phyloP scores from a whole-genome alignment of 2,329 filamentous ascomycete species.

The Lasiodiplodia hormozganensis region DNA sequence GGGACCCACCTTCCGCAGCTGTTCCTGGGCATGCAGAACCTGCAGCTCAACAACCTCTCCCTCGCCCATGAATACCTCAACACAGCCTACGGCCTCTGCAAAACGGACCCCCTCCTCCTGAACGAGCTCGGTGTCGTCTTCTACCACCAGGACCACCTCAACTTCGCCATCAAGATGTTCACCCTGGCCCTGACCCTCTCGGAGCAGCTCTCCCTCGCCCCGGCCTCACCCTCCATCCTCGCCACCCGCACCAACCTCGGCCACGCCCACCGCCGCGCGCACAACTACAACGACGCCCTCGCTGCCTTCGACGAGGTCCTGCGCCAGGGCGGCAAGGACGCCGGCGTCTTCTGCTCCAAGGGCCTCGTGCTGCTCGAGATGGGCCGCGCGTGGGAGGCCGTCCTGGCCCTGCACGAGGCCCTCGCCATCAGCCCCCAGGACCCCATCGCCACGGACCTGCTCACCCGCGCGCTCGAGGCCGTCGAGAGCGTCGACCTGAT shows the following conservation, averaged over 20 bases:
- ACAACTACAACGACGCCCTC: conserved; percentile 74
- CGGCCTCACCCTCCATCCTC: conserved; percentile 72
- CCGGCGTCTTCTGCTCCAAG: conserved; percentile 80
- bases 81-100: conserved; percentile 82
- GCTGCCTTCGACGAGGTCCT: conserved; percentile 87
- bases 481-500: conserved; percentile 30
- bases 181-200: conserved; percentile 77
- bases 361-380: conserved; percentile 84
- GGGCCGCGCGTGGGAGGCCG: conserved; percentile 75
- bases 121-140: conserved; percentile 97
- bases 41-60: conserved; percentile 92
- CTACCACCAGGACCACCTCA: conserved; percentile 84
- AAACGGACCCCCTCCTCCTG: conserved; percentile 84
- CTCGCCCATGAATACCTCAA: conserved; percentile 94
- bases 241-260: conserved; percentile 87
- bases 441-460: conserved; percentile 78
- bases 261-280: conserved; percentile 80
- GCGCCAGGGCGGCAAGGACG: conserved; percentile 79
- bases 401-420: conserved; percentile 83
- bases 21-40: conserved; percentile 97
- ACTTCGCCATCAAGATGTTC: conserved; percentile 80
- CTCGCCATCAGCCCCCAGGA: conserved; percentile 81
- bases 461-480: conserved; percentile 68
- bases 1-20: conserved; percentile 95
- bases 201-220: conserved; percentile 80